Conservation (phyloP, 345 rosid species). For the Passiflora organensis region DNA sequence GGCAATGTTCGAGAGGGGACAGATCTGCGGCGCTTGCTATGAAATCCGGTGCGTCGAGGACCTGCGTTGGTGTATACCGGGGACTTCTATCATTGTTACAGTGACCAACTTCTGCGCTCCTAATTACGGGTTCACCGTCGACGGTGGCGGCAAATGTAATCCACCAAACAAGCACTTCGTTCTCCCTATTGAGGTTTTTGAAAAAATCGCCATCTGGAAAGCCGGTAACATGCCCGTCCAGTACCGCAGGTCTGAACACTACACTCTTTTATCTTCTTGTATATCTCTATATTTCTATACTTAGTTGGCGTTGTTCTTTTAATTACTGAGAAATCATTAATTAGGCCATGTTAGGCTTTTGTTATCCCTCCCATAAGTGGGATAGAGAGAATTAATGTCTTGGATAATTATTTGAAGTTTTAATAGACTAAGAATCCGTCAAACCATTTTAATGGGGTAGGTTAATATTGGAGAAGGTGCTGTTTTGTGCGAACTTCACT, state of each 20-base stretch:
- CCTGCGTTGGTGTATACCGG: constrained; percentile 89
- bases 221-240: constrained; percentile 96
- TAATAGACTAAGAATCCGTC: too few relatives aligned
- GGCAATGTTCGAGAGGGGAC: constrained; percentile 71
- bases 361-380: too few relatives aligned
- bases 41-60: constrained; percentile 84
- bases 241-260: constrained; percentile 95
- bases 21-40: constrained; percentile 98
- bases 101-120: constrained; percentile 96
- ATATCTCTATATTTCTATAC: not conserved
- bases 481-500: too few relatives aligned
- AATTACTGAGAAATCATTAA: too few relatives aligned
- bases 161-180: constrained; percentile 93
- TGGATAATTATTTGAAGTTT: too few relatives aligned
- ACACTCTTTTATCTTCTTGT: not conserved
- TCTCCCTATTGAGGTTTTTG: constrained; percentile 92
- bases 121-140: constrained; percentile 74
- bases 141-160: constrained; percentile 87
- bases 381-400: too few relatives aligned
- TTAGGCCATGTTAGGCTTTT: too few relatives aligned
- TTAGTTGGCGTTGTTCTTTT: too few relatives aligned
- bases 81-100: constrained; percentile 70
- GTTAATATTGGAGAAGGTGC: too few relatives aligned
- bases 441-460: too few relatives aligned
- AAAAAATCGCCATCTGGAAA: constrained; percentile 97